These are phyloP conservation scores for Adansonia digitata DNA, from an alignment of 345 rosid genomes.

Conservation along the genomic window DNA sequence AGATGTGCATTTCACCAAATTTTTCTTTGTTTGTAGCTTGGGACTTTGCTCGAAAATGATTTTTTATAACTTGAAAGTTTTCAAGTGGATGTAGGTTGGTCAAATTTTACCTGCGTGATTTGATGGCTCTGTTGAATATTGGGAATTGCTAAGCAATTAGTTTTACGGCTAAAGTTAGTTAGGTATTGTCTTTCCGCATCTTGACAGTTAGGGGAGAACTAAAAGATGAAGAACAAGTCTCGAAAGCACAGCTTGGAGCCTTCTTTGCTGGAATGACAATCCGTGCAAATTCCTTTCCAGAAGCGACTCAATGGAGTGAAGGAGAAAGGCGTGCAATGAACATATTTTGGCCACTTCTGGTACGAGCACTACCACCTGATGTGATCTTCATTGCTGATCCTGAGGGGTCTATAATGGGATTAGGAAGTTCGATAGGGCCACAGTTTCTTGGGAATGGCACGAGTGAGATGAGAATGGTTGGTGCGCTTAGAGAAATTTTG, in stretches of 20 bases:
- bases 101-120: neutral
- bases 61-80: neutral
- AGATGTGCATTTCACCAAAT: neutral
- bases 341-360: constrained; percentile 76
- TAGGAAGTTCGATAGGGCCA: constrained; percentile 70
- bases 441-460: constrained; percentile 63
- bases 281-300: constrained; percentile 88
- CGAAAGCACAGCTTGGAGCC: constrained; percentile 91
- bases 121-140: neutral
- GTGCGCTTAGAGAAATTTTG: constrained; percentile 85
- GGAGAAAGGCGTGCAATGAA: constrained; percentile 77
- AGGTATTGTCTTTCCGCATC: neutral
- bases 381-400: constrained; percentile 93
- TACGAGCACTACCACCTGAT: constrained; percentile 72
- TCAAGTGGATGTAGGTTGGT: neutral
- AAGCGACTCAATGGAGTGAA: constrained; percentile 96
- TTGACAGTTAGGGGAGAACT: constrained; percentile 70
- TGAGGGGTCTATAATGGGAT: constrained; percentile 83
- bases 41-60: neutral
- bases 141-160: neutral
- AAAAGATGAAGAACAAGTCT: constrained; percentile 69
- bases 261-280: constrained; percentile 95
- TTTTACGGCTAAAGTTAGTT: neutral
- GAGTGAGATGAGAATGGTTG: constrained; percentile 91
- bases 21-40: neutral